Evolutionary conservation across 2,329 filamentous ascomycete genomes (phyloP), one percentile per base, ranked within the genome.

Genomic region (Aureobasidium pullulans): DNA sequence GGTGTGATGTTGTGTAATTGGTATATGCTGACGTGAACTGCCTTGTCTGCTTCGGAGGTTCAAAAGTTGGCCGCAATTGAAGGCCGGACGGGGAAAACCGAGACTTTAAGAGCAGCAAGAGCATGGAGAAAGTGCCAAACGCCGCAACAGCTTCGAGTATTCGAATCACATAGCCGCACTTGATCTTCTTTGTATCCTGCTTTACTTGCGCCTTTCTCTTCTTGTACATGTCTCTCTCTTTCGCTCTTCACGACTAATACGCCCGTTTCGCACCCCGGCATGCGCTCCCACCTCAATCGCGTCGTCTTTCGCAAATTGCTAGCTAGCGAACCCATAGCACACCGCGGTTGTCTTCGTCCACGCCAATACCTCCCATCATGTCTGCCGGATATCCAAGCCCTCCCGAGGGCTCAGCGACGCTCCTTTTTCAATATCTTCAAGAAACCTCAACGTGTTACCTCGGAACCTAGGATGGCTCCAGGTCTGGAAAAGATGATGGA

Each of bases 401-500:
- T 39, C 32, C 34, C 46, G 8, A 53, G 47, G 28, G 37, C 49
- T 6, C 77, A 79, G 63, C 73, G 77, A 50, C 77, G 85, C 63
- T 80, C 80, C 3, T 84, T 92, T 60, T 79, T 91, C 66, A 79
- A 80, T 29, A 75, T 90, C 60, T 71, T 88, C 65, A 70, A 78
- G 63, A 84, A 84, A 66, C 75, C 83, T 3, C 79, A 83, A 58
- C 71, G 70, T 61, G 76, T 81, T 60, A 73, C 85, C 44, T 86
- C 84, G 70, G 78, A 83, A 23, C 78, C 85, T 53, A 80, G 85
- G 66, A 76, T 85, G 62, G 88, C 85, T 67, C 87, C 84, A 0
- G 91, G 90, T 57, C 82, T 91, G 67, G 83, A 84, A 64, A 81
- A 81, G 15, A 83, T 96, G 75, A 81, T 88, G 66, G 81, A 88